Base-by-base conservation (phyloP, 1,284 basidiomycete species). In the Athelia psychrophila region DNA sequence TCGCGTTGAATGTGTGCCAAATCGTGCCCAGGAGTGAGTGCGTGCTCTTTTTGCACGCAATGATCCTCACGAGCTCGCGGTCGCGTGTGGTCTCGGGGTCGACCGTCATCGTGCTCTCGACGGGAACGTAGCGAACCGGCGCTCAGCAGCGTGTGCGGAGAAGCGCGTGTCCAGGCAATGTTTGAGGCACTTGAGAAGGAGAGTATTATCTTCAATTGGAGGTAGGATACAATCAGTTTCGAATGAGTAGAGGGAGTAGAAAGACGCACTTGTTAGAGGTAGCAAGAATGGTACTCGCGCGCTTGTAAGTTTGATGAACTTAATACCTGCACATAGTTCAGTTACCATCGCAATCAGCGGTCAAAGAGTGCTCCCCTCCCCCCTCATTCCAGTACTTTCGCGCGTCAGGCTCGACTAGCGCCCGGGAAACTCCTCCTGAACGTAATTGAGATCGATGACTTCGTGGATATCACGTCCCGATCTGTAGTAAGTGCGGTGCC, bases 101-200 rank as follows among this genome's bases (percentile, higher is more conserved):
- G 58, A 98, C 90, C 78, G 96, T 81, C 87, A 97, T 91, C 0
- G 92, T 95, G 0, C 93, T 93, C 67, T 84, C 89, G 0, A 91
- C 84, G 1, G 91, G 82, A 0, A 82, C 76, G 63, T 90, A 96
- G 13, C 79, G 76, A 54, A 98, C n/a, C n/a, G n/a, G n/a, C n/a
- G n/a, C n/a, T 93, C 27, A 83, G 80, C n/a, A 98, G 72, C 9
- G 90, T 73, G 74, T 0, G 81, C 72, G 1, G 86, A 77, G 64
- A 92, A 96, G 13, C 81, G 78, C 0, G 80, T 80, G 55, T 88
- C 88, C 48, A 88, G 68, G 38, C 79, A 79, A 1, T 68, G 66
- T 62, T 93, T 86, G 13, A 86, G 77, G 59, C 90, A 85, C 65
- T 91, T 90, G 75, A 98, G 90, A 91, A 2, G 96, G 79, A 0